Percentiles rank a stretch among this genome's conserved stretches.
These are phyloP conservation scores for Lactifluus piperatus DNA, from an alignment of 768 basidiomycete species.

Conservation along the genomic window DNA sequence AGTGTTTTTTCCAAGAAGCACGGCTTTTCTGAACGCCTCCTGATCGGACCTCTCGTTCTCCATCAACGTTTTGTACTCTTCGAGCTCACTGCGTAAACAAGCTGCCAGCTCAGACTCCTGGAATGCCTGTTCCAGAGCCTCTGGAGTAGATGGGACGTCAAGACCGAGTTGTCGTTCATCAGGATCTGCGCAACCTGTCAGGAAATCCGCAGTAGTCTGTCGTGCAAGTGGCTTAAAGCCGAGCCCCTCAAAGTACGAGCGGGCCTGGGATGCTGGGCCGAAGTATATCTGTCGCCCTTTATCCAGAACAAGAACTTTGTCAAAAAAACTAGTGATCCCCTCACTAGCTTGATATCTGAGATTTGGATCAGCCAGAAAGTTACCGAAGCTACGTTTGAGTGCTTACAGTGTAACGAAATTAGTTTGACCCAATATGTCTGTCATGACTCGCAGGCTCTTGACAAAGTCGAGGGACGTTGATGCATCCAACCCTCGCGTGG, in stretches of 20 bases:
- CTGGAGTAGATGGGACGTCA: slow-evolving; percentile 58
- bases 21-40: slow-evolving; percentile 65
- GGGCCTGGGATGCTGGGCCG: slow-evolving; percentile 64
- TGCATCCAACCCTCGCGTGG: slow-evolving; percentile 73
- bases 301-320: slow-evolving; percentile 81
- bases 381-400: neutral
- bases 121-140: slow-evolving; percentile 58
- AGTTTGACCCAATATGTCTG: slow-evolving; percentile 73
- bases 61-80: slow-evolving; percentile 46
- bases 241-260: slow-evolving; percentile 66
- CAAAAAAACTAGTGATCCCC: slow-evolving; percentile 67
- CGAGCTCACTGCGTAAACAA: slow-evolving; percentile 37
- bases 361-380: neutral
- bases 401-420: slow-evolving; percentile 70
- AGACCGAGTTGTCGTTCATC: slow-evolving; percentile 72
- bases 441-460: slow-evolving; percentile 70
- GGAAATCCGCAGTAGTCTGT: slow-evolving; percentile 80
- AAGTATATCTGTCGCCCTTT: slow-evolving; percentile 77
- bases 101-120: slow-evolving; percentile 36
- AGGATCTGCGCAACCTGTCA: slow-evolving; percentile 72
- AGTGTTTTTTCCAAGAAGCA: slow-evolving; percentile 67
- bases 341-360: slow-evolving; percentile 58
- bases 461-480: slow-evolving; percentile 85
- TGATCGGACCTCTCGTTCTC: slow-evolving; percentile 57
- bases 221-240: slow-evolving; percentile 70